Evolutionary conservation across 2,329 filamentous ascomycete species (phyloP).

Genomic region (Microdochium bolleyi): DNA sequence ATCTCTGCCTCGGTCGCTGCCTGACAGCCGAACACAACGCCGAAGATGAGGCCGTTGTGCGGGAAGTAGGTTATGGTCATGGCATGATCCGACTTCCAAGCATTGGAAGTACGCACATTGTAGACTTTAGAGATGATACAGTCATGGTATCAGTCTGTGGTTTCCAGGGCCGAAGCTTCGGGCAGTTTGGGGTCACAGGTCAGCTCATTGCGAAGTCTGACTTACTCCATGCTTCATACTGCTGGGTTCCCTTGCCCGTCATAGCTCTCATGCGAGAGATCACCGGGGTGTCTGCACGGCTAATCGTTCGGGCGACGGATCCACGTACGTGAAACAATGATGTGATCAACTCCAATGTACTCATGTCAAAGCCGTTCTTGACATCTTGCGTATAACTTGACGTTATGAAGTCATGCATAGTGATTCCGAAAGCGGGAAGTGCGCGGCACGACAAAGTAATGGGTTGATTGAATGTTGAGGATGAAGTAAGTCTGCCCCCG

Average conservation of each 20-base stretch:
- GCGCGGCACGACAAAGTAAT: neutral
- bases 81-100: constrained; percentile 15
- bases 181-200: no score
- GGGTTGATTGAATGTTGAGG: neutral
- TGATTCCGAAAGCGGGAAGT: neutral
- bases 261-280: constrained; percentile 11
- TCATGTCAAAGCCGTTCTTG: neutral
- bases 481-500: no score
- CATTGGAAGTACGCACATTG: constrained; percentile 15
- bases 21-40: constrained; percentile 14
- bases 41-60: constrained; percentile 9
- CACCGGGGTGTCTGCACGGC: constrained; percentile 12
- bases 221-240: neutral
- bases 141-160: no score
- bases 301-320: constrained; percentile 13
- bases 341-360: no score
- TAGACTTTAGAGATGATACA: constrained; percentile 10
- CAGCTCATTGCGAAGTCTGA: no score
- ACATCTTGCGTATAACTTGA: neutral
- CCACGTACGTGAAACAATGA: constrained; percentile 12
- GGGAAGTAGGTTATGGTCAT: constrained; percentile 16
- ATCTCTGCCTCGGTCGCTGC: constrained; percentile 7
- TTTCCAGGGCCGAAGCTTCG: no score
- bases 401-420: neutral
- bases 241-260: neutral